These are phyloP conservation scores for Sugiyamaella qingdaonensis DNA, from an alignment of 805 yeast genomes.

Conservation along the genomic window DNA sequence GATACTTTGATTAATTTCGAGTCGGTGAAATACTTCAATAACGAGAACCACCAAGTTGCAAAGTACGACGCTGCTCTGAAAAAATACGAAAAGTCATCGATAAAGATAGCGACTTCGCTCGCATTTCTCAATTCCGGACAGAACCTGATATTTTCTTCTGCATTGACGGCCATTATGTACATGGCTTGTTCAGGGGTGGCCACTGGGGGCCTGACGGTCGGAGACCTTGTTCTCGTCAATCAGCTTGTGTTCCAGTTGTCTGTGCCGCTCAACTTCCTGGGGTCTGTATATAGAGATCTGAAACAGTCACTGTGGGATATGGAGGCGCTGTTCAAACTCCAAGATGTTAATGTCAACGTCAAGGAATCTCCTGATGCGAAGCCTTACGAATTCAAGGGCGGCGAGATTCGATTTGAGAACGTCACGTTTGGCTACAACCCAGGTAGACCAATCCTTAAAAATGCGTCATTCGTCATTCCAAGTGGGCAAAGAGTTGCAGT, in stretches of 20 bases:
- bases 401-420: conserved; percentile 83
- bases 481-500: conserved; percentile 89
- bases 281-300: conserved; percentile 91
- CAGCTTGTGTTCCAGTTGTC: conserved; percentile 94
- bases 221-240: conserved; percentile 90
- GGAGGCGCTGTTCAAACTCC: conserved; percentile 89
- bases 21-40: conserved; percentile 90
- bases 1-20: conserved; percentile 94
- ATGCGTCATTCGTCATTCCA: conserved; percentile 81
- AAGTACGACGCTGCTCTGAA: conserved; percentile 74
- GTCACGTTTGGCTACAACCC: conserved; percentile 91
- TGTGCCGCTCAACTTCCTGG: conserved; percentile 90
- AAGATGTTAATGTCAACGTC: conserved; percentile 66
- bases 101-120: conserved; percentile 72
- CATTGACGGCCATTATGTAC: conserved; percentile 95
- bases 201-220: conserved; percentile 76
- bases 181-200: conserved; percentile 96
- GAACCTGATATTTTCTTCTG: conserved; percentile 73
- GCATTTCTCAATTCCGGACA: conserved; percentile 77
- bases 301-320: conserved; percentile 90
- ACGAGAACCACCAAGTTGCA: conserved; percentile 72
- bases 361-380: conserved; percentile 59
- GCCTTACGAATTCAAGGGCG: conserved; percentile 57
- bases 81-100: conserved; percentile 64
- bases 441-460: conserved; percentile 75